Evolutionary conservation across 2,329 filamentous ascomycete species (phyloP).

Genomic region (Graphilbum ipis-grandicollis): DNA sequence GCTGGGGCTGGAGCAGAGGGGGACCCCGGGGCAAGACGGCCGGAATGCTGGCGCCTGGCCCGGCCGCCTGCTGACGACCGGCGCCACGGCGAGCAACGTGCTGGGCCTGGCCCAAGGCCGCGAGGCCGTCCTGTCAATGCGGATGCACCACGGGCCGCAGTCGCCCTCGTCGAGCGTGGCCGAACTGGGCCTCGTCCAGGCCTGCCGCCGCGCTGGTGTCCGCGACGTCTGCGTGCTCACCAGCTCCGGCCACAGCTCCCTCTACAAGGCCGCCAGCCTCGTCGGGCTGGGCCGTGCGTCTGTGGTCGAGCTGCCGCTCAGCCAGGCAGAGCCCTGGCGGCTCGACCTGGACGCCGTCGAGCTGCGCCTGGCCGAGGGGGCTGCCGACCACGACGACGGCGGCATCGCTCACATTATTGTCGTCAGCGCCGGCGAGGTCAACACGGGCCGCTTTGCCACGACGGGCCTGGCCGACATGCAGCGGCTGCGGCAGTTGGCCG

Average conservation of each 20-base stretch:
- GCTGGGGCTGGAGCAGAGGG: constrained; percentile 31
- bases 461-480: constrained; percentile 37
- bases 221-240: constrained; percentile 60
- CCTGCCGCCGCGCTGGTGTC: constrained; percentile 46
- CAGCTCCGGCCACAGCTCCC: constrained; percentile 66
- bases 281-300: constrained; percentile 58
- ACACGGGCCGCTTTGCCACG: constrained; percentile 68
- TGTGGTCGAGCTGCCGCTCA: constrained; percentile 41
- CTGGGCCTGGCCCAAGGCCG: constrained; percentile 53
- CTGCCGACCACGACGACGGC: constrained; percentile 22
- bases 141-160: constrained; percentile 11
- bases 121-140: constrained; percentile 39
- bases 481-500: constrained; percentile 49
- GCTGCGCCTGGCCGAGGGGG: constrained; percentile 27
- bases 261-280: constrained; percentile 68
- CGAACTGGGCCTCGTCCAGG: constrained; percentile 50
- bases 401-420: constrained; percentile 53
- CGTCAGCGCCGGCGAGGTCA: constrained; percentile 78
- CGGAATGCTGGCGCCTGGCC: constrained; percentile 33
- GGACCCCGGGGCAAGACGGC: constrained; percentile 12
- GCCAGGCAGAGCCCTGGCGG: constrained; percentile 41
- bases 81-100: constrained; percentile 60
- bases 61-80: constrained; percentile 37
- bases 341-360: constrained; percentile 54
- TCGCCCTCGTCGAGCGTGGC: constrained; percentile 31